These are phyloP conservation scores for Backusella morwellensis DNA, from an alignment of 192 early-diverging fungal genomes.

Conservation along the genomic window DNA sequence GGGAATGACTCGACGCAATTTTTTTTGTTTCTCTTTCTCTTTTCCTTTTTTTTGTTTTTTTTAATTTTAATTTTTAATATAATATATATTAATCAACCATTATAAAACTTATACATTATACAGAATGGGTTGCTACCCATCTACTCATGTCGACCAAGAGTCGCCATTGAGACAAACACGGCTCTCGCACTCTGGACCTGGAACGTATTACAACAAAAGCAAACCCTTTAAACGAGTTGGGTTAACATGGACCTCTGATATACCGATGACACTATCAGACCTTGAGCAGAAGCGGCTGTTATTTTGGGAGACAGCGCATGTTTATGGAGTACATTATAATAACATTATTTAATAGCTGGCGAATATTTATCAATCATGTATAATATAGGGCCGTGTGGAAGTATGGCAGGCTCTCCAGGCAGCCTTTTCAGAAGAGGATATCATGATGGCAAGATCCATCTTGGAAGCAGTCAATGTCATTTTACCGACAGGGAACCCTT, in stretches of 20 bases:
- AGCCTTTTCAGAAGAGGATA: conserved; percentile 51
- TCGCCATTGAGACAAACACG: neutral
- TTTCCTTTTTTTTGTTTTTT: too few relatives aligned
- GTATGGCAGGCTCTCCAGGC: conserved; percentile 76
- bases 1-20: neutral
- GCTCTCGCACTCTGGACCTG: neutral
- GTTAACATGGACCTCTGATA: conserved; percentile 39
- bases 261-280: conserved; percentile 35
- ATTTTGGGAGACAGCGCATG: conserved; percentile 78
- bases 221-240: conserved; percentile 31
- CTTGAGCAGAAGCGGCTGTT: conserved; percentile 54
- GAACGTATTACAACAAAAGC: neutral
- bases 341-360: neutral
- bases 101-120: neutral
- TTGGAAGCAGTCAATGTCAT: conserved; percentile 65
- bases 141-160: neutral
- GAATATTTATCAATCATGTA: neutral
- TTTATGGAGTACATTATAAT: conserved; percentile 54
- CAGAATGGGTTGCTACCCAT: conserved; percentile 3
- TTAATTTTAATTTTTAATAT: neutral
- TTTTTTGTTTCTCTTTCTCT: neutral
- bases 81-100: neutral
- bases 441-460: conserved; percentile 57
- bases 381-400: conserved; percentile 57
- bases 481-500: conserved; percentile 66